Evolutionary conservation across 345 rosid species (phyloP), one percentile per base, ranked within the genome.

Genomic region (Brassica cretica): DNA sequence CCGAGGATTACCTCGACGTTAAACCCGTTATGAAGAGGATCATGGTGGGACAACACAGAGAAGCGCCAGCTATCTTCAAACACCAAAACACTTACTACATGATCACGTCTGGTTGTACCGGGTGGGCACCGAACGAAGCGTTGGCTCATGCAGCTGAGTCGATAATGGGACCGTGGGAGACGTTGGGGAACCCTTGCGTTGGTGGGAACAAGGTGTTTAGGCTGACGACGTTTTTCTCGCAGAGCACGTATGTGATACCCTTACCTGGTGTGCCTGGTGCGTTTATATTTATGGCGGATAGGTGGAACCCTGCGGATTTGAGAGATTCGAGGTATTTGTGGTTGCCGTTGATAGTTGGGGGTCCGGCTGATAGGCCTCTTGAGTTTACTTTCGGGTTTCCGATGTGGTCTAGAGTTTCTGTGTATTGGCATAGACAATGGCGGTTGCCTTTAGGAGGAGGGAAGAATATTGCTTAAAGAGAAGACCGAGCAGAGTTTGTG

Each of bases 41-140:
- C 81, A 84, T 93, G 19, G 83, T 89, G 25, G 96, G 92, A 32
- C 89, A 93, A 71, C 94, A 85, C 80, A 83, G 98, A 75, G 98
- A 95, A 86, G 99, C 99, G n/a, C 99, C 98, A 0, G 91, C 96
- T 30, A 56, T 95, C 4, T 95, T 95, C 63, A 95, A 93, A 84
- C 84, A 91, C 63, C 84, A 82, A 32, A 89, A 87, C 16, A 91
- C 89, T 30, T 95, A 93, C 72, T 95, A 95, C 85, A 95, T 95
- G 99, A 87, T 93, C 78, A 95, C 98, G 2, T 93, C 97, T 0
- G 98, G 96, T 8, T 95, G 99, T 77, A 85, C 97, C 0, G 97
- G 98, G 32, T 95, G 99, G 99, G 99, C 99, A 3, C 97, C 98
- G 10, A 95, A 95, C 18, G 99, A 95, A 81, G 97, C 97, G 1